phyloP scores from a whole-genome alignment of 371 early-diverging fungal genomes.

The Actinomortierella wolfii region DNA sequence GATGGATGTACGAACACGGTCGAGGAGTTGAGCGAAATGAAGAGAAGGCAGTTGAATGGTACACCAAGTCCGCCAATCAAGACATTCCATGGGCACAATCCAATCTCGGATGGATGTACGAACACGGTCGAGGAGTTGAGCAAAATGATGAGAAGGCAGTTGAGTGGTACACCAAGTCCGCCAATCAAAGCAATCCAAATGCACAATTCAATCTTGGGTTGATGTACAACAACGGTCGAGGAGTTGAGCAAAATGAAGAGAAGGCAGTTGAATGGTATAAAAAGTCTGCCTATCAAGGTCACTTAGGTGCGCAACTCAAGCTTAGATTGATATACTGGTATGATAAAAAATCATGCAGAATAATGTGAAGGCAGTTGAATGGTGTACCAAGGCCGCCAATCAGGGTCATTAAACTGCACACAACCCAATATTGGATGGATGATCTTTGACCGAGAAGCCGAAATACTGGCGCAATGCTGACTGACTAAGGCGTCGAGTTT shows the following conservation, averaged over 20 bases:
- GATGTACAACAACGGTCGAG: too few relatives aligned
- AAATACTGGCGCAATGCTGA: slow-evolving; percentile 99
- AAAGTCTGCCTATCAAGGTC: too few relatives aligned
- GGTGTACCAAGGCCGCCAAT: too few relatives aligned
- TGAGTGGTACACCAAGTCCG: slow-evolving; percentile 54
- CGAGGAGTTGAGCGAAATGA: slow-evolving; percentile 64
- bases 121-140: slow-evolving; percentile 1
- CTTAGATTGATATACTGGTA: too few relatives aligned
- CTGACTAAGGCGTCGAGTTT: slow-evolving; percentile 98
- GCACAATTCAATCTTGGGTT: slow-evolving; percentile 18
- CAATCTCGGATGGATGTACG: slow-evolving; percentile 63
- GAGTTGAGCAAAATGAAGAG: too few relatives aligned
- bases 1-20: slow-evolving; percentile 83
- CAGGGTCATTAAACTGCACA: too few relatives aligned
- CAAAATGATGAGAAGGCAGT: slow-evolving; percentile 59
- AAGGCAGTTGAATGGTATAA: too few relatives aligned
- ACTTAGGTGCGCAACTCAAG: too few relatives aligned
- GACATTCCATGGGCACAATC: slow-evolving; percentile 86
- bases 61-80: slow-evolving; percentile 74
- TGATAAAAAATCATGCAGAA: too few relatives aligned
- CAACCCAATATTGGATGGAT: too few relatives aligned
- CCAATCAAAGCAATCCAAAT: slow-evolving; percentile 48
- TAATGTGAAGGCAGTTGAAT: too few relatives aligned
- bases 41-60: slow-evolving; percentile 74
- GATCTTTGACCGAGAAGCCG: too few relatives aligned